Conservation (phyloP, 2,329 filamentous ascomycete genomes). For the Sarocladiaceae sp. region DNA sequence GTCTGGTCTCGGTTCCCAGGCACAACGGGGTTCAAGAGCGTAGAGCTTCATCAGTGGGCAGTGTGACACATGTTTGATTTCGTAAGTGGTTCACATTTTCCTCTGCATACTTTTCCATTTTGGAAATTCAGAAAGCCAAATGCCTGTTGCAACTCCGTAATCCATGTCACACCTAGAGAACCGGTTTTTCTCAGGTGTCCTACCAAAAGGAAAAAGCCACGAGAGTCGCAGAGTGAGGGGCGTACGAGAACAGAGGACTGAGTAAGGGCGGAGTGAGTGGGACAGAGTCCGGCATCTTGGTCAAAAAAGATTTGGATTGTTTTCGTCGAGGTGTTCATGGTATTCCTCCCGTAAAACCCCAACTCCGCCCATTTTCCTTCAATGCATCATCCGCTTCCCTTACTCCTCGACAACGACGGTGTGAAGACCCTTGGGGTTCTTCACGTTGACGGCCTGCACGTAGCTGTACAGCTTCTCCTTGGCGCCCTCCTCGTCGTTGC, state of each 20-base stretch:
- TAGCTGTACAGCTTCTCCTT: slow-evolving; percentile 99
- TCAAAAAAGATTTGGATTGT: slow-evolving; percentile 8
- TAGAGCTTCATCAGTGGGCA: too few species aligned
- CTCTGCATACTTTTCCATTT: slow-evolving; percentile 30
- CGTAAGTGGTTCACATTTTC: slow-evolving; percentile 26
- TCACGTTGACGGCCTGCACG: slow-evolving; percentile 99
- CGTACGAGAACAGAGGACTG: neutral
- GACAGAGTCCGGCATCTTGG: slow-evolving; percentile 18
- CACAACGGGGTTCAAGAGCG: too few species aligned
- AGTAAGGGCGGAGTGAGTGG: neutral
- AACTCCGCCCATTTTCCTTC: neutral
- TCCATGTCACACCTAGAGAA: slow-evolving; percentile 38
- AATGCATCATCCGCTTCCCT: slow-evolving; percentile 22
- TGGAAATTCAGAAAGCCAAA: slow-evolving; percentile 34
- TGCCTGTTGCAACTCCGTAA: slow-evolving; percentile 42
- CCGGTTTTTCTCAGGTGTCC: slow-evolving; percentile 22
- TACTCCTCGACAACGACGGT: slow-evolving; percentile 82
- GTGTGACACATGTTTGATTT: too few species aligned
- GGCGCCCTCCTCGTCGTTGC: slow-evolving; percentile 99
- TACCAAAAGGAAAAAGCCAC: slow-evolving; percentile 27
- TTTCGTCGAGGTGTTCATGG: neutral
- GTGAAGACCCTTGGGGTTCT: slow-evolving; percentile 96
- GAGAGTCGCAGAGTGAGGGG: neutral
- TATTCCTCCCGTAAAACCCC: slow-evolving; percentile 4
- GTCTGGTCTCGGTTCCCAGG: too few species aligned